These are phyloP conservation scores for Tylopilus felleus DNA, from an alignment of 768 basidiomycete genomes.

Conservation along the genomic window DNA sequence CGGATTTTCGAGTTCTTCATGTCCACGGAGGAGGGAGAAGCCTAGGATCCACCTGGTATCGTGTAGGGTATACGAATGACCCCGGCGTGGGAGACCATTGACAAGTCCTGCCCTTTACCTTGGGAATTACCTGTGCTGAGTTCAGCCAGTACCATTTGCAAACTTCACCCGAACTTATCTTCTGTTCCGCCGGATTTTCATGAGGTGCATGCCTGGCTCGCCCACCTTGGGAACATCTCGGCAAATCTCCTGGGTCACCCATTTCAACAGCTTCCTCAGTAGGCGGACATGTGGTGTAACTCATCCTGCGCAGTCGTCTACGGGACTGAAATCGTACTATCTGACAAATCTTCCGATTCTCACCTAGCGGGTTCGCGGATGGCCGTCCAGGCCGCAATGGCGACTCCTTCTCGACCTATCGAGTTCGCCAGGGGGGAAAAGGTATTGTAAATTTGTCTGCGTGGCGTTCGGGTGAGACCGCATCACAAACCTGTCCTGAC, in stretches of 20 bases:
- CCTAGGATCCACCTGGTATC: conserved; percentile 5
- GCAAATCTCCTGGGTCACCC: conserved; percentile 18
- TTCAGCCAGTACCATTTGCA: not conserved
- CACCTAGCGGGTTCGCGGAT: conserved; percentile 9
- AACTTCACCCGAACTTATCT: not conserved
- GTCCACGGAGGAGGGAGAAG: conserved; percentile 7
- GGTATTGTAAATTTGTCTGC: not conserved
- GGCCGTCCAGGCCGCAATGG: conserved; percentile 13
- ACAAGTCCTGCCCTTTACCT: not conserved
- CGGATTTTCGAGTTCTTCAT: conserved; percentile 3
- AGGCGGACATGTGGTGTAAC: not conserved
- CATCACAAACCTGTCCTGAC: not conserved
- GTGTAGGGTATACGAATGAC: conserved; percentile 4
- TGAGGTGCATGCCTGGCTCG: conserved; percentile 3
- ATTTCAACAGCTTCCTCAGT: conserved; percentile 1
- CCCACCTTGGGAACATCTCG: conserved; percentile 25
- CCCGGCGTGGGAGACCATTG: conserved; percentile 13
- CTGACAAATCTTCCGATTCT: conserved; percentile 16
- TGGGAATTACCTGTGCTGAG: conserved; percentile 12
- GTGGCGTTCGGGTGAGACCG: not conserved
- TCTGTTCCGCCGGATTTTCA: conserved; percentile 27
- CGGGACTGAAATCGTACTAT: not conserved
- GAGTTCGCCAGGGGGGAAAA: not conserved
- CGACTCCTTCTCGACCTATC: conserved; percentile 9
- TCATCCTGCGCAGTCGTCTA: not conserved